These are phyloP conservation scores for Geotrichum bryndzae DNA, from an alignment of 1,139 yeast species.

Conservation along the genomic window DNA sequence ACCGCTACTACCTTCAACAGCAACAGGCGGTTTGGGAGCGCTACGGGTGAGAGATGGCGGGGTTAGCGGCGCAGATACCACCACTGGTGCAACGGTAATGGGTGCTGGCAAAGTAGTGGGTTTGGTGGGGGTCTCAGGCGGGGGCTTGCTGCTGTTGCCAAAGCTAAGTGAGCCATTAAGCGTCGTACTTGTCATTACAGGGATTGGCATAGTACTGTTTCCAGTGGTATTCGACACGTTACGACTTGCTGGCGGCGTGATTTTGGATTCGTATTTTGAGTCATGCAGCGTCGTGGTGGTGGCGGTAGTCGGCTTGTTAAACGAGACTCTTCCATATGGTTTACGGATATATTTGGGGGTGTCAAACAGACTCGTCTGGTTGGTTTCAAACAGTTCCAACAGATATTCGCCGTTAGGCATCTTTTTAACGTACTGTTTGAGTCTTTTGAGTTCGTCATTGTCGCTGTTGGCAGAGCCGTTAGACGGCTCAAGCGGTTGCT, in stretches of 20 bases:
- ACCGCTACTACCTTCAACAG: neutral
- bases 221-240: neutral
- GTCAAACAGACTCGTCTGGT: constrained; percentile 1
- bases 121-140: neutral
- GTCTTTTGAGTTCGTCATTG: constrained; percentile 3
- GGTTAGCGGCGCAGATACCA: neutral
- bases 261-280: neutral
- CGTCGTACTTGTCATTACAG: neutral
- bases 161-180: neutral
- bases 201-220: neutral
- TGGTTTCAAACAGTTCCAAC: constrained; percentile 9
- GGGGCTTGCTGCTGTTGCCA: neutral
- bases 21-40: neutral
- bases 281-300: neutral
- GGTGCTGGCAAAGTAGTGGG: neutral
- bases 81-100: neutral
- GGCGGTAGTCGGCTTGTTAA: neutral
- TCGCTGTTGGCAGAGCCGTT: neutral
- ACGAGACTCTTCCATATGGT: neutral
- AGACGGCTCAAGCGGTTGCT: neutral
- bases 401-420: constrained; percentile 13
- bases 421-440: constrained; percentile 8
- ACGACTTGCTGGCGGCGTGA: neutral
- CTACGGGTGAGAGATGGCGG: neutral
- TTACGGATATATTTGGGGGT: neutral